Base-by-base conservation (phyloP, 2,329 filamentous ascomycete species). In the Amphichorda felina region DNA sequence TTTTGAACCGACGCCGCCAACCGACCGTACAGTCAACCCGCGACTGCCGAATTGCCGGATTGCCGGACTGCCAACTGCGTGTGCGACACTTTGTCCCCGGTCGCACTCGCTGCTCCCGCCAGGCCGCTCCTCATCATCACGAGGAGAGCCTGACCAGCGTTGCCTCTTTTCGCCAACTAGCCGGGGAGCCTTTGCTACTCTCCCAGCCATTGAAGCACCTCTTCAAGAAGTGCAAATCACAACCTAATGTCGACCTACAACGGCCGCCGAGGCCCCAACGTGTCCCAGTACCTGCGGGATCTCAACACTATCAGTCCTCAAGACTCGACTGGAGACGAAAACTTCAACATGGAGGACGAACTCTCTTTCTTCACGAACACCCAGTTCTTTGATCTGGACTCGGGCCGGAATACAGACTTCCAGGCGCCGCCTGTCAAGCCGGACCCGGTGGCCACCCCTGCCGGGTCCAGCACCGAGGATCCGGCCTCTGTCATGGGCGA, bases 231-330 rank as follows among this genome's bases (percentile, higher is more conserved):
- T 24, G 6, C 21, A 24, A 24, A 24, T 24, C 21, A 10, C 21
- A 15, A 24, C 42, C 46, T 38, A 39, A 87, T 87, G 82, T 76
- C 83, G 56, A 72, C 67, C 55, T 87, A 77, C 70, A 78, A 72
- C 59, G 80, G 79, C 52, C 81, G 85, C 42, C 78, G 82, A 53
- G 82, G 75, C 48, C 81, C 84, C 51, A 94, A 94, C 58, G 83
- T 94, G 61, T 87, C 86, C 52, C 81, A 87, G 53, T 94, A 91
- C 64, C 71, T 95, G 45, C 81, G 84, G 50, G 82, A 88, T 47
- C 69, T 95, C 50, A 94, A 94, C 65, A 74, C 77, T 41, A 66
- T 80, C 41, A 75, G 77, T 47, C 72, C 81, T 36, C 68, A 79
- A 41, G 71, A 66, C 35, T 47, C 46, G 39, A 49, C 66, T 17